Conservation (phyloP, 805 yeast genomes). For the Ogataea minuta region DNA sequence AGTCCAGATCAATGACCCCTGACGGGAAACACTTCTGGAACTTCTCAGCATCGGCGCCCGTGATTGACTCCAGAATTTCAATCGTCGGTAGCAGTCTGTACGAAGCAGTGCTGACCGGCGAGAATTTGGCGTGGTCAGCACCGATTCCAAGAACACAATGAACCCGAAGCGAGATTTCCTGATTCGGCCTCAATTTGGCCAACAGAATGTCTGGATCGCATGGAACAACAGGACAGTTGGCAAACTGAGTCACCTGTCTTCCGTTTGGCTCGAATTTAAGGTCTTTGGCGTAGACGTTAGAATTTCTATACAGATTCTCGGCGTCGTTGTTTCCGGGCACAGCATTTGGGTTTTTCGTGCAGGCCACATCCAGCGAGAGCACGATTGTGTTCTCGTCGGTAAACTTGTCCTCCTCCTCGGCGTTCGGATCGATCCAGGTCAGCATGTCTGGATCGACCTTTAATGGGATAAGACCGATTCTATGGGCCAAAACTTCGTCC, state of each 20-base stretch:
- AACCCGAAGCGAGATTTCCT: slow-evolving; percentile 85
- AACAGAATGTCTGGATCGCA: slow-evolving; percentile 85
- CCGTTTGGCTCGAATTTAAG: slow-evolving; percentile 91
- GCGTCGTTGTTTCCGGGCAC: slow-evolving; percentile 78
- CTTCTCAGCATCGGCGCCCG: slow-evolving; percentile 70
- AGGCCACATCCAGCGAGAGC: slow-evolving; percentile 72
- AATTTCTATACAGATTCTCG: slow-evolving; percentile 75
- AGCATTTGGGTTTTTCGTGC: slow-evolving; percentile 84
- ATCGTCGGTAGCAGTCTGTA: slow-evolving; percentile 90
- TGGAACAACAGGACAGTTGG: slow-evolving; percentile 65
- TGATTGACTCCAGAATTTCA: slow-evolving; percentile 69
- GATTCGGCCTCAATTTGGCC: slow-evolving; percentile 95
- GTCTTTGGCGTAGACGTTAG: slow-evolving; percentile 86
- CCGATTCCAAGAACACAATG: slow-evolving; percentile 93
- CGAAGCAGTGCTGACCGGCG: slow-evolving; percentile 96
- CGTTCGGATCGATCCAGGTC: slow-evolving; percentile 71
- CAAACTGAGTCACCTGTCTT: slow-evolving; percentile 70
- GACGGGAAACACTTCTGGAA: slow-evolving; percentile 90
- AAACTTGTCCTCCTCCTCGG: slow-evolving; percentile 65
- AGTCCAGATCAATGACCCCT: slow-evolving; percentile 82
- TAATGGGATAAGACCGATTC: slow-evolving; percentile 90
- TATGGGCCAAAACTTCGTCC: slow-evolving; percentile 94
- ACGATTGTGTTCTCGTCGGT: slow-evolving; percentile 91
- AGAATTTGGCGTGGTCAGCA: slow-evolving; percentile 93
- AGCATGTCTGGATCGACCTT: slow-evolving; percentile 87